Percentiles rank a stretch among this genome's conserved stretches.
Conservation (phyloP, 805 yeast genomes). For the Lachancea cidri region DNA sequence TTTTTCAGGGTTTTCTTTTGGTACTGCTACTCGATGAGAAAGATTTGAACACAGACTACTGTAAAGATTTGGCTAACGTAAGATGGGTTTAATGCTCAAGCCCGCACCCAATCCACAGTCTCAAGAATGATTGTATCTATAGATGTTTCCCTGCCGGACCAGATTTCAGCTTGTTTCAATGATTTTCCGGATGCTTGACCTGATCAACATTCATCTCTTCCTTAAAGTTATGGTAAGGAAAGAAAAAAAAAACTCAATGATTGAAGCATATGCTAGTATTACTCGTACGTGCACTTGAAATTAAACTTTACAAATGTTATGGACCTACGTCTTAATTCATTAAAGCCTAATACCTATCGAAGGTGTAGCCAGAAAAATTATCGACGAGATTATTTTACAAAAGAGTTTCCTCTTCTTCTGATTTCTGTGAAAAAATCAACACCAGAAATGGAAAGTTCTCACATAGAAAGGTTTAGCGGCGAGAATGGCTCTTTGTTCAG, state of each 20-base stretch:
- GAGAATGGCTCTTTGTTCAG: slow-evolving; percentile 44
- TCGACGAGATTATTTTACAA: background rate
- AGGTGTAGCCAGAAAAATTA: background rate
- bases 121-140: too few relatives aligned
- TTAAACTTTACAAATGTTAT: background rate
- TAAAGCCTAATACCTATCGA: background rate
- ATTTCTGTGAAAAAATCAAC: slow-evolving; percentile 28
- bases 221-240: too few relatives aligned
- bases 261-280: too few relatives aligned
- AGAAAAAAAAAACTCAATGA: too few relatives aligned
- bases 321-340: background rate
- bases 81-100: too few relatives aligned
- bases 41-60: background rate
- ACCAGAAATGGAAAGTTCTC: slow-evolving; percentile 43
- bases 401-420: background rate
- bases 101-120: too few relatives aligned
- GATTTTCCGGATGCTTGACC: too few relatives aligned
- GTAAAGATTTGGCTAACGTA: background rate
- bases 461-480: slow-evolving; percentile 44
- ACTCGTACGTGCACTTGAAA: background rate
- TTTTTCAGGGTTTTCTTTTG: background rate
- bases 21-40: background rate
- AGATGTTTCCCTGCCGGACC: too few relatives aligned
- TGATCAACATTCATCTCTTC: too few relatives aligned
- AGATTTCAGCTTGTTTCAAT: too few relatives aligned